phyloP scores from a whole-genome alignment of 1,284 basidiomycete genomes.

The Ustilago shanxiensis region DNA sequence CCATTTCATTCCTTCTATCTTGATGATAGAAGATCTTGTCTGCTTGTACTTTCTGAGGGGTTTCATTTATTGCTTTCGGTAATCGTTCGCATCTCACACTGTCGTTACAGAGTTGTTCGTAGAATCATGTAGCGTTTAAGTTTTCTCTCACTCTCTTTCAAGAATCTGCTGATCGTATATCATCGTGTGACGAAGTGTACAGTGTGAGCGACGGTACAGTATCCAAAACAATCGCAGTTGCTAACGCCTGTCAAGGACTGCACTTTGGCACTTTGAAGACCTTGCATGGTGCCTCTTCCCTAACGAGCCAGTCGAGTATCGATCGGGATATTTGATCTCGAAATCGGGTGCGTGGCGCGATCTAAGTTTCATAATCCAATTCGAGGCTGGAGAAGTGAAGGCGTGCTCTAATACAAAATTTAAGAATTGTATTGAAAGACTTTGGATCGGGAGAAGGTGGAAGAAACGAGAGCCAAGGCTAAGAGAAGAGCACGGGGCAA shows the following conservation, averaged over 20 bases:
- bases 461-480: neutral
- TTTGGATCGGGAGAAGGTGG: slow-evolving; percentile 6
- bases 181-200: too few relatives aligned
- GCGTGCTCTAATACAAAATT: neutral
- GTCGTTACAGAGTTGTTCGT: neutral
- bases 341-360: too few relatives aligned
- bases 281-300: too few relatives aligned
- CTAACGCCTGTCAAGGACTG: neutral
- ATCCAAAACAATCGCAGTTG: too few relatives aligned
- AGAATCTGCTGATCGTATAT: too few relatives aligned
- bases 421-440: neutral
- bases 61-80: neutral
- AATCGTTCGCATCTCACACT: neutral
- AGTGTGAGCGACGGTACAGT: too few relatives aligned
- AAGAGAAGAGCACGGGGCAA: neutral
- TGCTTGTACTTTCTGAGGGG: neutral
- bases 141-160: neutral
- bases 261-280: too few relatives aligned
- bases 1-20: neutral
- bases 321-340: too few relatives aligned
- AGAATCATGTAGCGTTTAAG: neutral
- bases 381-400: neutral
- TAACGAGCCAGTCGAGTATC: too few relatives aligned
- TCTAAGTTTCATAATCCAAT: neutral
- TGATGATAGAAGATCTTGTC: neutral